Base-by-base conservation (phyloP, 2,329 filamentous ascomycete species). In the Talaromyces rugulosus region DNA sequence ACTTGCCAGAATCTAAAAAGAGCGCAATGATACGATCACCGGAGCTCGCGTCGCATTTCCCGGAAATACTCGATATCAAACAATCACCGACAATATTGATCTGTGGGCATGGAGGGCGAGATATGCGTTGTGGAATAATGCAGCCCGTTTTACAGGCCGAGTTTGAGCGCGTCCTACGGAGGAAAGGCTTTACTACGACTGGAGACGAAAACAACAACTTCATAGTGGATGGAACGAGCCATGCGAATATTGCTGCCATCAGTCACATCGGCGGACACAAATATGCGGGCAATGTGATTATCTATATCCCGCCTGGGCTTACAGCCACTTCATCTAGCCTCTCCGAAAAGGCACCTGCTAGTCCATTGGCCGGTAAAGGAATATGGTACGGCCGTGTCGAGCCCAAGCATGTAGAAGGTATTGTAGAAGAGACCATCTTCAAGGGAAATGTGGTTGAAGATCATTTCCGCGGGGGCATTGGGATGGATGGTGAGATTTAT, bases 211-310 rank as follows among this genome's bases (percentile, higher is more conserved):
- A 60, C 1, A 63, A 60, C 28, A 44, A 28, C 8, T 44, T 2
- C 4, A 64, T 56, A 2, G 62, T 74, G 16, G 76, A 78, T 60
- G 68, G 60, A 14, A 66, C 67, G 0, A 64, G 65, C 0, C 72
- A 74, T 65, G 75, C 75, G 11, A 76, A 80, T 63, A 67, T 80
- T 59, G 78, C 74, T 5, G 67, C 74, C 55, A 78, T 97, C 70
- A 94, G 88, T 67, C 94, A 98, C 72, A 89, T 97, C 14, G 94
- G 94, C 27, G 94, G 94, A 0, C 94, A 98, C 80, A 96, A 96
- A 80, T 98, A 95, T 79, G 89, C 89, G 42, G 94, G 94, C 47
- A 98, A 98, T 71, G 87, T 97, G 67, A 90, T 98, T 79, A 81
- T 98, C 0, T 98, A 98, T 75, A 84, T 78, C 11, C 75, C 76